phyloP scores from a whole-genome alignment of 805 yeast genomes.

The Lipomyces sp. region DNA sequence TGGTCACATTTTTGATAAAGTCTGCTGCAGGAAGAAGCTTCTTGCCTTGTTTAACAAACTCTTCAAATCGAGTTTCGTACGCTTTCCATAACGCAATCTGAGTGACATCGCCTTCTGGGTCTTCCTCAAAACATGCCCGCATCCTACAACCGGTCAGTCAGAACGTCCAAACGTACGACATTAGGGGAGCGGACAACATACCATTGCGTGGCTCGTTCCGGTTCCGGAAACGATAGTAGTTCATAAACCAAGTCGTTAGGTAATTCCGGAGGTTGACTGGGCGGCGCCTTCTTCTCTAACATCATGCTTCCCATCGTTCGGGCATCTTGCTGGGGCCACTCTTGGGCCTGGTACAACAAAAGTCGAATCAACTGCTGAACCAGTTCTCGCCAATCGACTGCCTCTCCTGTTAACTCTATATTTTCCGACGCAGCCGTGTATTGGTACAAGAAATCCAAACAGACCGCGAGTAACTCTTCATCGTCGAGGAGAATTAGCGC shows the following conservation, averaged over 20 bases:
- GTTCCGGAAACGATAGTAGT: constrained; percentile 73
- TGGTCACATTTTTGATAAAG: constrained; percentile 90
- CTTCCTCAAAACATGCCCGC: constrained; percentile 85
- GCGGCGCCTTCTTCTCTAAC: constrained; percentile 59
- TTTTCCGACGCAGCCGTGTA: constrained; percentile 68
- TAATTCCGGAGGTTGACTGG: constrained; percentile 66
- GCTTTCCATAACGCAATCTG: constrained; percentile 96
- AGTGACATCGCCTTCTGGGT: constrained; percentile 79
- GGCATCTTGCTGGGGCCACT: constrained; percentile 32
- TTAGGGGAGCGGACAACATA: constrained; percentile 1
- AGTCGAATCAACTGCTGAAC: constrained; percentile 41
- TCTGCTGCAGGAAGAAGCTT: constrained; percentile 91
- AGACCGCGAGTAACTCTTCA: constrained; percentile 69
- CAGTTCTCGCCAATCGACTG: constrained; percentile 53
- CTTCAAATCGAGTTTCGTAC: constrained; percentile 84
- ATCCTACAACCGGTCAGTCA: constrained; percentile 46
- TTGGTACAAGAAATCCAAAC: constrained; percentile 82
- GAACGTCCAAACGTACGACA: background rate
- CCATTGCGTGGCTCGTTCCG: constrained; percentile 92
- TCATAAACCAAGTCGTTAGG: constrained; percentile 61
- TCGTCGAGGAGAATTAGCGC: constrained; percentile 69
- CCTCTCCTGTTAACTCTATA: constrained; percentile 56
- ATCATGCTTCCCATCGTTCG: constrained; percentile 56
- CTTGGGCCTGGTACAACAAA: constrained; percentile 36
- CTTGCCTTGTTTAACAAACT: constrained; percentile 56